These are phyloP conservation scores for Neostapfia colusana DNA, from an alignment of 176 grass and related monocot genomes.

Conservation along the genomic window DNA sequence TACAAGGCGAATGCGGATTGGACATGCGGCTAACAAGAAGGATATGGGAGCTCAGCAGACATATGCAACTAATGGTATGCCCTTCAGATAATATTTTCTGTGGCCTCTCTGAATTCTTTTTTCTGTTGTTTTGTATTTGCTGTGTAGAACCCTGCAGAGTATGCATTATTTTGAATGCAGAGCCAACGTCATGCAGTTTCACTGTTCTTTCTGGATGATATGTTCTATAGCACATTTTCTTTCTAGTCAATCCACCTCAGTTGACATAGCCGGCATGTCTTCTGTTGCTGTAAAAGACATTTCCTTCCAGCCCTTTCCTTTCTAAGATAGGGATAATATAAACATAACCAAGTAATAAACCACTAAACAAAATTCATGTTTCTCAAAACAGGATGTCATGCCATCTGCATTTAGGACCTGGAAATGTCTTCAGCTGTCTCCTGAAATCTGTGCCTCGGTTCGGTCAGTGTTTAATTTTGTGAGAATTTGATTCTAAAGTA, in stretches of 20 bases:
- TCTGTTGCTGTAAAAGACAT: constrained; percentile 50
- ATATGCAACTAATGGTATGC: constrained; percentile 52
- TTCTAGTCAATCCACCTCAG: constrained; percentile 30
- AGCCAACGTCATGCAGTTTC: constrained; percentile 2
- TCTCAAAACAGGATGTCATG: constrained; percentile 77
- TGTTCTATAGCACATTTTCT: constrained; percentile 30
- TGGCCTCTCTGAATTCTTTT: constrained; percentile 1
- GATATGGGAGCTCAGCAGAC: constrained; percentile 57
- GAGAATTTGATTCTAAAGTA: constrained; percentile 56
- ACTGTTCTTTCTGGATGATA: constrained; percentile 31
- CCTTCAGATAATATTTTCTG: background rate
- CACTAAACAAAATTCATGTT: constrained; percentile 71
- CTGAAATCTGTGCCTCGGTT: constrained; percentile 58
- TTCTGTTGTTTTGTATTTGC: constrained; percentile 12
- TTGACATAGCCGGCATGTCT: constrained; percentile 31
- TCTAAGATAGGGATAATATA: constrained; percentile 50
- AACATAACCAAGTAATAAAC: constrained; percentile 50
- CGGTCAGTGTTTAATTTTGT: constrained; percentile 71
- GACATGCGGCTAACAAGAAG: constrained; percentile 79
- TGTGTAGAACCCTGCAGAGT: constrained; percentile 33
- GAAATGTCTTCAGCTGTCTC: constrained; percentile 73
- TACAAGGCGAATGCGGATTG: constrained; percentile 79
- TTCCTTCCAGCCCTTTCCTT: constrained; percentile 51
- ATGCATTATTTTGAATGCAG: constrained; percentile 18
- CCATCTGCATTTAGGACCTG: constrained; percentile 71